phyloP scores from a whole-genome alignment of 768 basidiomycete genomes.

The Xanthoconium purpureum region DNA sequence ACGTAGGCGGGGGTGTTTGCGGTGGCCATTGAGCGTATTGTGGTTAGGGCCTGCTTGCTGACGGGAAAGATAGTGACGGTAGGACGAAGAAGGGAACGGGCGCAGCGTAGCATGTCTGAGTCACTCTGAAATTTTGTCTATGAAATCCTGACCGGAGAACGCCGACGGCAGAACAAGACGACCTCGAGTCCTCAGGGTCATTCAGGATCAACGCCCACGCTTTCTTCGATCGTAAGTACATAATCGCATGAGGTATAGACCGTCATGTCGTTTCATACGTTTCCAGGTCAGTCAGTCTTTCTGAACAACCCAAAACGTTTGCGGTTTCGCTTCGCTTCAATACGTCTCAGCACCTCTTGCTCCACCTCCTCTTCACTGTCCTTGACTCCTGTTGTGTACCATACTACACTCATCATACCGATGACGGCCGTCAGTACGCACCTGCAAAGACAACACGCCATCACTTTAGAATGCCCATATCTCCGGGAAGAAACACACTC shows the following conservation, averaged over 20 bases:
- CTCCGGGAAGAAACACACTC: constrained; percentile 20
- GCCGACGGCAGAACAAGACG: constrained; percentile 9
- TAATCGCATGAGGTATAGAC: neutral
- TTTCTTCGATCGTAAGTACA: neutral
- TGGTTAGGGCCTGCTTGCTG: constrained; percentile 7
- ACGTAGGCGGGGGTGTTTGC: constrained; percentile 60
- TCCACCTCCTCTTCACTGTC: constrained; percentile 82
- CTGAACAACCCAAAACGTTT: constrained; percentile 42
- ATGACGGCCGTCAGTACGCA: constrained; percentile 80
- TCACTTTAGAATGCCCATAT: neutral
- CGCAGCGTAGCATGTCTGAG: constrained; percentile 30
- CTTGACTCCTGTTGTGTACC: constrained; percentile 79
- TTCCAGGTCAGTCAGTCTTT: constrained; percentile 3
- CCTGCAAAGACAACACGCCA: constrained; percentile 37
- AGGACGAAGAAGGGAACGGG: constrained; percentile 29
- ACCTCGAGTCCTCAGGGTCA: neutral
- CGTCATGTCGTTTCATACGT: neutral
- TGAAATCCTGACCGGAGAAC: constrained; percentile 15
- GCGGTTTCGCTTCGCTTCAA: constrained; percentile 55
- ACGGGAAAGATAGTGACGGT: constrained; percentile 24
- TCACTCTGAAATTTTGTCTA: constrained; percentile 14
- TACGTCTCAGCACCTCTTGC: constrained; percentile 53
- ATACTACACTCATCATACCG: constrained; percentile 78
- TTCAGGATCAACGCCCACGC: too few relatives aligned
- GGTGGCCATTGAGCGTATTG: constrained; percentile 56